These are phyloP conservation scores for Chalaropsis thielavioides DNA, from an alignment of 2,329 filamentous ascomycete species.

Conservation along the genomic window DNA sequence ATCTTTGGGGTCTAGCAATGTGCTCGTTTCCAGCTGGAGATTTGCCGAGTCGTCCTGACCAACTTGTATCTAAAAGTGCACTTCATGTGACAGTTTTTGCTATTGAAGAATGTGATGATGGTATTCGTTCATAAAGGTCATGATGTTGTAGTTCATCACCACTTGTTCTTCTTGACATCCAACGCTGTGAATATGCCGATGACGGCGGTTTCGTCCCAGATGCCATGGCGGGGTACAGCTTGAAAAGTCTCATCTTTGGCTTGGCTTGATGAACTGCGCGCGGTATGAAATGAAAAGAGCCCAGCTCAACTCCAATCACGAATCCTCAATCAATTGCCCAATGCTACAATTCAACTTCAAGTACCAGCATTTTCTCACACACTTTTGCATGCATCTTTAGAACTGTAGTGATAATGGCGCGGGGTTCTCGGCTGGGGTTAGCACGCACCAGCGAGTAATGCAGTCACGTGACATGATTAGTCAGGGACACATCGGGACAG, in stretches of 20 bases:
- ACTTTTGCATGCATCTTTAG: neutral
- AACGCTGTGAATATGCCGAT: neutral
- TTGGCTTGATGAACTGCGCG: too few species aligned
- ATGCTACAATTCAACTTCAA: too few species aligned
- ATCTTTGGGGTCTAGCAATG: neutral
- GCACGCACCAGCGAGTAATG: neutral
- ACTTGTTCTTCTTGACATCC: neutral
- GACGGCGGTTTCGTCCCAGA: neutral
- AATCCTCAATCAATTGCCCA: too few species aligned
- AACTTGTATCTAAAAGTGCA: too few species aligned
- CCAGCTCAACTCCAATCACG: too few species aligned
- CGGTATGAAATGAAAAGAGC: too few species aligned
- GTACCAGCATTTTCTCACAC: too few species aligned
- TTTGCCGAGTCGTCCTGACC: neutral
- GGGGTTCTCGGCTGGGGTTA: neutral
- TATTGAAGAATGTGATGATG: too few species aligned
- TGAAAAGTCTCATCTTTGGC: neutral
- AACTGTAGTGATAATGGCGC: too few species aligned
- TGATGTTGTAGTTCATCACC: neutral
- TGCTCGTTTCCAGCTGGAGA: neutral
- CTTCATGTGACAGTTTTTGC: too few species aligned
- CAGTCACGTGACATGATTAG: conserved; percentile 16
- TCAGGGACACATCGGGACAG: conserved; percentile 15
- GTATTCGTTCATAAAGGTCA: too few species aligned
- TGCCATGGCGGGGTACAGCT: neutral